Evolutionary conservation across 164 flowering plant genomes (phyloP).

Genomic region (Macadamia tetraphylla): DNA sequence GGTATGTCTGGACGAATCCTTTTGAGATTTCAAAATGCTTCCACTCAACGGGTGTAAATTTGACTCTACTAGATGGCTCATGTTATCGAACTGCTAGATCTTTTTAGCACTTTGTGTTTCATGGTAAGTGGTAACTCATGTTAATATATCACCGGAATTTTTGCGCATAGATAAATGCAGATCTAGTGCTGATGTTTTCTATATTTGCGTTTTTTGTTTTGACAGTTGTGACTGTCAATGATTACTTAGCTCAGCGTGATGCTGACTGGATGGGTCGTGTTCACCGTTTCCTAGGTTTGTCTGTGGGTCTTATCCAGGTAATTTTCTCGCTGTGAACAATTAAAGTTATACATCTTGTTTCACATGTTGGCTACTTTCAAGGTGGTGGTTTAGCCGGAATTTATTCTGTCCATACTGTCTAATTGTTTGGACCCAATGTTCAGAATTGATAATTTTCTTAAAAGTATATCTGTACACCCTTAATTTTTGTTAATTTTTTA

Average conservation of each 20-base stretch:
- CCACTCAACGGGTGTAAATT: too few species aligned
- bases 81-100: not conserved
- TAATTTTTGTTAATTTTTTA: constrained; percentile 4
- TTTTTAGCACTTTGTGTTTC: not conserved
- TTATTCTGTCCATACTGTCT: not conserved
- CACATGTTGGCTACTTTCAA: not conserved
- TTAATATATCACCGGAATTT: too few species aligned
- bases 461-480: too few species aligned
- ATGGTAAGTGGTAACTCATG: not conserved
- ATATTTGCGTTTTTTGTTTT: constrained; percentile 1
- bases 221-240: constrained; percentile 96
- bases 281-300: constrained; percentile 93
- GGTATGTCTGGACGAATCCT: too few species aligned
- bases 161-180: too few species aligned
- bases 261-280: constrained; percentile 99
- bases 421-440: not conserved
- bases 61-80: not conserved
- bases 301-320: constrained; percentile 98
- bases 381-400: not conserved
- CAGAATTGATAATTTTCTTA: not conserved
- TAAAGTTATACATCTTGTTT: not conserved
- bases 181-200: not conserved
- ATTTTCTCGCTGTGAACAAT: not conserved
- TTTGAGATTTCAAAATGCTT: too few species aligned
- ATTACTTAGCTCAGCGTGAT: constrained; percentile 98